Base-by-base conservation (phyloP, 176 grass and related monocot genomes). In the Elaeis guineensis region DNA sequence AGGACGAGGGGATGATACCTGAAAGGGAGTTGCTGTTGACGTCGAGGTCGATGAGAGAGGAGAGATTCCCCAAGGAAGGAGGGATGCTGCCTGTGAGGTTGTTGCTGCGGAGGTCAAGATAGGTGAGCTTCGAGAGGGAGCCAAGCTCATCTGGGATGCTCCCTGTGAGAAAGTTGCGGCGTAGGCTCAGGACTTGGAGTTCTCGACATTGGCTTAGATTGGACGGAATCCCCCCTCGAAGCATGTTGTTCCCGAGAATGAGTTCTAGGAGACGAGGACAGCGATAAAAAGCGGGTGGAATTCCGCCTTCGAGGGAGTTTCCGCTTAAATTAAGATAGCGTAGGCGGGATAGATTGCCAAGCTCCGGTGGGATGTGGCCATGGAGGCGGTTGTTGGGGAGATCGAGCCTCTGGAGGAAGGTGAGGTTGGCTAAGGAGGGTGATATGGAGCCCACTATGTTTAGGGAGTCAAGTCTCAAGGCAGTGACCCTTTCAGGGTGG, bases 391-490 rank as follows among this genome's bases (percentile, higher is more conserved):
- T 76, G 61, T 76, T 19, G 5, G 58, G 28, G 44, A 82, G 72
- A 21, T 3, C 54, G 20, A 87, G 29, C 32, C 21, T 51, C 49
- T 49, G 20, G 4, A 81, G 83, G 35, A 78, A 86, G 49, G 83
- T 74, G 69, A 81, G 78, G 17, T 78, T 86, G 44, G 60, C 58
- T 21, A 59, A 16, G 18, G 63, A 59, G 2, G 63, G 50, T 18
- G 57, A 67, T 19, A 63, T 11, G 14, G 20, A 32, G 57, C 77
- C 72, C 21, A 21, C 6, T 25, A 80, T 59, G 25, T 58, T 16
- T 15, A 59, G 11, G 54, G 82, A 71, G 5, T 61, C 25, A 4
- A 85, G 71, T 6, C 54, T 44, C 4, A 85, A 50, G 55, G 50
- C 54, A 3, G 76, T 72, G 16, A 85, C 71, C 30, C 76, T 50